Conservation (phyloP, 306 rosid genomes). For the Lithocarpus polystachyus region DNA sequence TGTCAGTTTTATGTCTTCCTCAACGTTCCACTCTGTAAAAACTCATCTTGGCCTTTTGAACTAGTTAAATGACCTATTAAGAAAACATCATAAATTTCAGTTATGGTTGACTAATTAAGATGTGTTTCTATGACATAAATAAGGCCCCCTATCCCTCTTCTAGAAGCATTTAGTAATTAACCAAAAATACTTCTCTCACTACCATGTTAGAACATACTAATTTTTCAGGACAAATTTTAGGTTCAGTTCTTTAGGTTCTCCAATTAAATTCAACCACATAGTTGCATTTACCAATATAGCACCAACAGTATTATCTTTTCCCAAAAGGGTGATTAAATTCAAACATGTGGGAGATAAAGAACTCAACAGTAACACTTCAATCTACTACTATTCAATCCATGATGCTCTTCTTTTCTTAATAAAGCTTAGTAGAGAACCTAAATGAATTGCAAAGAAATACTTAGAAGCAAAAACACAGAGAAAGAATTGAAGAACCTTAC, state of each 20-base stretch:
- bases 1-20: too few species aligned
- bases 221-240: too few species aligned
- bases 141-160: background rate
- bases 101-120: background rate
- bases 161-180: too few species aligned
- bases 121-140: background rate
- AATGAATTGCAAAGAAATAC: background rate
- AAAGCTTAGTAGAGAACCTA: background rate
- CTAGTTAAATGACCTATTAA: background rate
- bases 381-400: background rate
- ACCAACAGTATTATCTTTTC: too few species aligned
- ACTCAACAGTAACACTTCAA: background rate
- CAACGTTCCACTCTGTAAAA: background rate
- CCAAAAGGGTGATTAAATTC: too few species aligned
- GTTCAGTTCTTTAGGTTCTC: too few species aligned
- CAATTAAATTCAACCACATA: too few species aligned
- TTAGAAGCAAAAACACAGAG: background rate
- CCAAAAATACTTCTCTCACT: too few species aligned
- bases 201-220: too few species aligned
- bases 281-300: too few species aligned
- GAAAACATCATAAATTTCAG: background rate
- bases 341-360: background rate
- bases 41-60: background rate
- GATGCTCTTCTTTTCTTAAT: background rate
- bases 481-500: slow-evolving; percentile 54